Conservation (phyloP, 2,329 filamentous ascomycete genomes). For the Colletotrichum paranaense region DNA sequence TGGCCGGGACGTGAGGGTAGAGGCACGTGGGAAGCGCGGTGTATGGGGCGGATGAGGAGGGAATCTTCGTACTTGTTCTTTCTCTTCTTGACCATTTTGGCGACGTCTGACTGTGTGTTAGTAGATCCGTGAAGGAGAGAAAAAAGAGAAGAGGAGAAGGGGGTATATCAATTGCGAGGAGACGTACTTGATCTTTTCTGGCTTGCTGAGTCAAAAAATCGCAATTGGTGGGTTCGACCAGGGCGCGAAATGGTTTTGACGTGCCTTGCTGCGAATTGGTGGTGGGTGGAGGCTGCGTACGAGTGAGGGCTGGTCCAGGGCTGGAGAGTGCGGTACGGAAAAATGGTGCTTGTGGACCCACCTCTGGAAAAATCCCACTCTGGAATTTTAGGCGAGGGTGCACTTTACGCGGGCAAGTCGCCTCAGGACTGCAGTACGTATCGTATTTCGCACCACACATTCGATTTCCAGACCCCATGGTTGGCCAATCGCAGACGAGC, state of each 20-base stretch:
- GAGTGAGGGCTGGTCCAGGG: conserved; percentile 24
- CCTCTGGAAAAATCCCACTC: neutral
- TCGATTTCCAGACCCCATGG: neutral
- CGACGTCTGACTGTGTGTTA: conserved; percentile 59
- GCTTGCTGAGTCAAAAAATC: conserved; percentile 35
- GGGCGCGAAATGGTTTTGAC: neutral
- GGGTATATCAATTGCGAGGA: conserved; percentile 7
- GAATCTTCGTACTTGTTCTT: conserved; percentile 69
- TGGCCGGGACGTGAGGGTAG: neutral
- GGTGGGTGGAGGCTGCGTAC: conserved; percentile 3
- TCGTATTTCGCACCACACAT: neutral
- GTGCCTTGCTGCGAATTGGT: neutral
- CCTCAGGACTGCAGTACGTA: neutral
- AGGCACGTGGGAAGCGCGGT: neutral
- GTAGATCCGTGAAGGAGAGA: conserved; percentile 38
- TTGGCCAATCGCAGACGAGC: neutral
- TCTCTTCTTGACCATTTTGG: conserved; percentile 79
- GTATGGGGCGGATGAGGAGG: conserved; percentile 4
- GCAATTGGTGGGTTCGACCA: conserved; percentile 7
- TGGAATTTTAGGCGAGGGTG: neutral
- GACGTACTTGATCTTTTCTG: conserved; percentile 37
- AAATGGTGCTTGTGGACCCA: neutral
- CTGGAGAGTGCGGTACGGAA: neutral
- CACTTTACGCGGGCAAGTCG: neutral
- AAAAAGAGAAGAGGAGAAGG: conserved; percentile 29